A percentile compares a stretch with the other conserved stretches of the same genome.
Evolutionary conservation across 1,139 yeast species (phyloP).

Genomic region (Saccharomyces hybrid): DNA sequence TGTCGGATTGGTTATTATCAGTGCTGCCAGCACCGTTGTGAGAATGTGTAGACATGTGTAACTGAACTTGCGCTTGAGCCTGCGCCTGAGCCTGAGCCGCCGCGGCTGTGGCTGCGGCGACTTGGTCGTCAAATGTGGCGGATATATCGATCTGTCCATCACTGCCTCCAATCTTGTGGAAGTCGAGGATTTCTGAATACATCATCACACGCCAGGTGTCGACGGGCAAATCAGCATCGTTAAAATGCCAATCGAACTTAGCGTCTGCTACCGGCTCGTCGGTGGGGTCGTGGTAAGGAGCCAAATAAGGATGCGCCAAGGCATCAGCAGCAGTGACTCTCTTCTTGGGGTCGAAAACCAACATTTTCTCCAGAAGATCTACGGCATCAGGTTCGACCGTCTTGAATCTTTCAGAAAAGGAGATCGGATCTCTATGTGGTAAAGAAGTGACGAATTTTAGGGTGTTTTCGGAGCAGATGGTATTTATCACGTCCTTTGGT

Average conservation of each 20-base stretch:
- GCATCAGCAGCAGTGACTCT: conserved; percentile 91
- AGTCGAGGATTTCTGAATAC: conserved; percentile 93
- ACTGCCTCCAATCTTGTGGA: conserved; percentile 48
- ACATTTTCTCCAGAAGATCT: conserved; percentile 80
- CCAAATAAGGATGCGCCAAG: conserved; percentile 81
- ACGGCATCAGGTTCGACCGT: conserved; percentile 89
- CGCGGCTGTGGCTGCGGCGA: conserved; percentile 33
- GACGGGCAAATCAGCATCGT: conserved; percentile 94
- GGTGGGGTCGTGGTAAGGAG: conserved; percentile 96
- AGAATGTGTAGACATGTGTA: background rate
- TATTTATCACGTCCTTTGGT: conserved; percentile 90
- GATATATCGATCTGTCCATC: conserved; percentile 31
- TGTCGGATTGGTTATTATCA: conserved; percentile 1
- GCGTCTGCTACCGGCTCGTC: conserved; percentile 94
- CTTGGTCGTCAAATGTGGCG: conserved; percentile 32
- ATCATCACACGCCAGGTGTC: conserved; percentile 99
- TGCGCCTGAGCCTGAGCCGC: conserved; percentile 31
- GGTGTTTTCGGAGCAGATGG: conserved; percentile 93
- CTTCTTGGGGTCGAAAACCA: conserved; percentile 88
- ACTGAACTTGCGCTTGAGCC: conserved; percentile 21
- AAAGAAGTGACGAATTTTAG: conserved; percentile 86
- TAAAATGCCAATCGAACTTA: conserved; percentile 95
- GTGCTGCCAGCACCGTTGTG: background rate
- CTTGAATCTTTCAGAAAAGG: conserved; percentile 73
- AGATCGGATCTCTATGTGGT: conserved; percentile 88